Evolutionary conservation across 257 asterid species (phyloP), one percentile per base, ranked within the genome.

Genomic region (Thymus quinquecostatus): DNA sequence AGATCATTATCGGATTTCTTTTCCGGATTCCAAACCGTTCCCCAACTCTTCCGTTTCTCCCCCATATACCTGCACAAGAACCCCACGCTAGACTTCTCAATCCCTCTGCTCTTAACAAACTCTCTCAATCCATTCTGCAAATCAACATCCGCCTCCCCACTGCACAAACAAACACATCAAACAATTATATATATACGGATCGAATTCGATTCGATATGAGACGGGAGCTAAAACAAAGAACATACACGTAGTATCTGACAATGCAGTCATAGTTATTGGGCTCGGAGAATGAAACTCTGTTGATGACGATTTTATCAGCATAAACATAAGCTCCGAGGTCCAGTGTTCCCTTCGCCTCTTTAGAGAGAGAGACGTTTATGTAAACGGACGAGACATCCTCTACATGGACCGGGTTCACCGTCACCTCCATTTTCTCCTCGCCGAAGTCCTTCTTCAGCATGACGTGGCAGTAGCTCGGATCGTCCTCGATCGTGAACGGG

Each of bases 41-140:
- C 49, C 50, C 14, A 9, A 0, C 13, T 6, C 53, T 36, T 33
- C 50, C n/a, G 61, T 29, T 29, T 56, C 45, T n/a, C 2, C 14
- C 28, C 2, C 65, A 43, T 55, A 50, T 56, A 56, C 1, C 56
- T 3, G 65, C 12, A 57, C 74, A 69, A 57, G 57, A 69, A 69
- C 12, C 30, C 34, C 12, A 0, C 12, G n/a, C 12, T 7, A 0
- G 14, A 57, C 47, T 69, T 69, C 66, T 43, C 29, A 33, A 60
- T 36, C 61, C 69, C 75, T 71, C 61, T 71, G 1, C 3, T 10
- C 50, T 11, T 6, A 3, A 71, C 30, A 60, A 47, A 71, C 29
- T 48, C 53, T 6, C 41, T 27, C 30, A 57, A 50, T 2, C 10
- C 41, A 13, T 0, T 5, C 62, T 71, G 68, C 76, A 69, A 43